Conservation (phyloP, 2,329 filamentous ascomycete genomes). For the Phialemoniopsis sp. region DNA sequence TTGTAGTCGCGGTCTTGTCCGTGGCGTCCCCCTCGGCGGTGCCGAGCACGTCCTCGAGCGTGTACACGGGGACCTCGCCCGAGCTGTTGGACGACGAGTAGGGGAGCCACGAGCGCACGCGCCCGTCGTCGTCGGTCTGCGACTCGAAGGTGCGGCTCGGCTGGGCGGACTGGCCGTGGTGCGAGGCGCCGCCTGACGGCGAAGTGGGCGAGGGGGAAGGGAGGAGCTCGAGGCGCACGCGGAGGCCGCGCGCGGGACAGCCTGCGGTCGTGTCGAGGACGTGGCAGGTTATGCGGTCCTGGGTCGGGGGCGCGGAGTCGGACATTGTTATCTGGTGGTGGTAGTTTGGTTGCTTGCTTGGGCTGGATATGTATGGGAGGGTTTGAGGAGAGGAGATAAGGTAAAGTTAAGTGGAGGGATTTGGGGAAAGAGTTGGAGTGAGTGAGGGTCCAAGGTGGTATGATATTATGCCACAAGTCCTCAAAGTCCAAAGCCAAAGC, state of each 20-base stretch:
- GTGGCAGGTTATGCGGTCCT: conserved; percentile 78
- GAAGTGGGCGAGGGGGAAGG: conserved; percentile 13
- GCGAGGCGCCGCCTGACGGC: conserved; percentile 16
- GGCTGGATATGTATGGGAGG: neutral
- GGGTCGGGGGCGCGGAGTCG: conserved; percentile 17
- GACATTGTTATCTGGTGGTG: conserved; percentile 1
- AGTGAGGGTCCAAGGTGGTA: too few relatives aligned
- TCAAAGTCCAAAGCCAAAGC: too few relatives aligned
- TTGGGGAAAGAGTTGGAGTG: too few relatives aligned
- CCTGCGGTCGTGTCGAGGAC: conserved; percentile 79
- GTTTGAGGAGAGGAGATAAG: conserved; percentile 1
- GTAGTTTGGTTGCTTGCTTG: neutral
- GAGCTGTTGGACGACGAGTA: conserved; percentile 45
- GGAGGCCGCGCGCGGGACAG: conserved; percentile 61
- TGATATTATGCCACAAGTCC: too few relatives aligned
- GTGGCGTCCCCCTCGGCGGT: conserved; percentile 21
- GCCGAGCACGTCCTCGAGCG: conserved; percentile 51
- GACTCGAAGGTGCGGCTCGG: conserved; percentile 52
- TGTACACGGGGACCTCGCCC: conserved; percentile 55
- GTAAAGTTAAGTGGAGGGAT: too few relatives aligned
- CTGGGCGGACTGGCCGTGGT: conserved; percentile 23
- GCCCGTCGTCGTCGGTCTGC: conserved; percentile 72
- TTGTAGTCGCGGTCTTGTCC: conserved; percentile 13
- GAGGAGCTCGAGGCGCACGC: conserved; percentile 58
- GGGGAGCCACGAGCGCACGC: conserved; percentile 65